A percentile compares a stretch with the other conserved stretches of the same genome.
Conservation (phyloP, 2,329 filamentous ascomycete genomes). For the Aureobasidium zeae region DNA sequence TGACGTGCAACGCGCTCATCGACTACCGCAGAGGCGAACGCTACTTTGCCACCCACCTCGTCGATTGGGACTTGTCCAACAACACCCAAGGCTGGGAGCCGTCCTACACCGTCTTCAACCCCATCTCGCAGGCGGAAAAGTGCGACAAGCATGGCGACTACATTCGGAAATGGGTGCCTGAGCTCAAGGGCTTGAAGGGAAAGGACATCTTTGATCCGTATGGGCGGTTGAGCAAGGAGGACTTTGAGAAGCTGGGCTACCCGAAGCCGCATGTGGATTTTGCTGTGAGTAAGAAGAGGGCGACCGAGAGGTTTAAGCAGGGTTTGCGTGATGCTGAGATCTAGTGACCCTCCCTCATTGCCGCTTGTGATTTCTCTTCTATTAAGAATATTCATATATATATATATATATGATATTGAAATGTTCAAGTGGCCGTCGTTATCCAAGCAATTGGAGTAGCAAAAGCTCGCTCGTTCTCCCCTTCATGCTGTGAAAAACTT, state of each 20-base stretch:
- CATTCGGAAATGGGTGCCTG: slow-evolving; percentile 32
- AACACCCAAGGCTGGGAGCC: slow-evolving; percentile 47
- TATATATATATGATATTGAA: too few species aligned
- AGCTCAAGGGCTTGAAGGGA: slow-evolving; percentile 33
- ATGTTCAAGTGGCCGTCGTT: too few species aligned
- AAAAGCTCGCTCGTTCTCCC: too few species aligned
- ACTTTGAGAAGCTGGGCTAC: slow-evolving; percentile 42
- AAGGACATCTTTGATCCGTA: slow-evolving; percentile 43
- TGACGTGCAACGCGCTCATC: slow-evolving; percentile 41
- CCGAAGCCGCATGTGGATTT: slow-evolving; percentile 39
- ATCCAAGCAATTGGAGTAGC: too few species aligned
- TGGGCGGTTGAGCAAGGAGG: slow-evolving; percentile 35
- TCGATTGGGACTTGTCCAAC: slow-evolving; percentile 41
- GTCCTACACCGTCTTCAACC: slow-evolving; percentile 41
- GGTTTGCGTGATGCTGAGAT: slow-evolving; percentile 36
- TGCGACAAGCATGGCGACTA: slow-evolving; percentile 33
- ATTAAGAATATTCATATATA: too few species aligned
- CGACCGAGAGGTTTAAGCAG: slow-evolving; percentile 35
- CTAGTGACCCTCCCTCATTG: too few species aligned
- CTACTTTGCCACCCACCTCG: slow-evolving; percentile 43
- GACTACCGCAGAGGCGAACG: slow-evolving; percentile 43
- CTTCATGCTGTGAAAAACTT: too few species aligned
- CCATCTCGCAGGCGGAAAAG: slow-evolving; percentile 31
- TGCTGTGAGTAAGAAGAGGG: slow-evolving; percentile 34
- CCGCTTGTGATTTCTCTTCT: neutral